Evolutionary conservation across 2,329 filamentous ascomycete species (phyloP).

Genomic region (Capronia americana): DNA sequence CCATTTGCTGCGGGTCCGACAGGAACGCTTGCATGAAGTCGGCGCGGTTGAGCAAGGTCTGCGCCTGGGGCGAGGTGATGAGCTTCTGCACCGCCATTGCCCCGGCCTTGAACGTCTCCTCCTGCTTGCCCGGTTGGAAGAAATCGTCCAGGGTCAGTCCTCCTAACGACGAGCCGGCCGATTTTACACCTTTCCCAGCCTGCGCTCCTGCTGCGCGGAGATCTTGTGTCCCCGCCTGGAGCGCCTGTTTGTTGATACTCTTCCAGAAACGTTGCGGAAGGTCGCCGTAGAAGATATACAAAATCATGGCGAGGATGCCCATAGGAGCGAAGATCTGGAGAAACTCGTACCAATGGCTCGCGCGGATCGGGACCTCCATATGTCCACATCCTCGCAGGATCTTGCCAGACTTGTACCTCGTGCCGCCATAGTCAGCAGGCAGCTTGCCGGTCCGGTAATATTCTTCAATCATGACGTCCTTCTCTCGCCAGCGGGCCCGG

Average conservation of each 20-base stretch:
- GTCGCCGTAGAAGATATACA: conserved; percentile 44
- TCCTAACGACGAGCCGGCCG: conserved; percentile 19
- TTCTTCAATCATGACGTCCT: conserved; percentile 80
- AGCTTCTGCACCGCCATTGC: conserved; percentile 33
- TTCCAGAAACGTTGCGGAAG: conserved; percentile 41
- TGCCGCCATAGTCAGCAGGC: conserved; percentile 66
- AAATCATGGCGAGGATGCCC: conserved; percentile 43
- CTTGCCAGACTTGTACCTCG: conserved; percentile 52
- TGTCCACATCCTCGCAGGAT: conserved; percentile 41
- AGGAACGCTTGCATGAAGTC: conserved; percentile 38
- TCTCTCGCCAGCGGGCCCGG: conserved; percentile 80
- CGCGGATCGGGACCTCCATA: conserved; percentile 44
- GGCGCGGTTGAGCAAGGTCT: conserved; percentile 34
- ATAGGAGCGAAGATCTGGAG: conserved; percentile 45
- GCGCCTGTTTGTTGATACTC: conserved; percentile 38
- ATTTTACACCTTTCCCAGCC: conserved; percentile 29
- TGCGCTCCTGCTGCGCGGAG: conserved; percentile 30
- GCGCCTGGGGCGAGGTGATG: conserved; percentile 33
- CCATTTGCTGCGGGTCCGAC: conserved; percentile 37
- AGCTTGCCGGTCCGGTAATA: conserved; percentile 75
- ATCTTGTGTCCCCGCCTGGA: conserved; percentile 34
- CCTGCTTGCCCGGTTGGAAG: conserved; percentile 37
- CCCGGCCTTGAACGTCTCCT: conserved; percentile 36
- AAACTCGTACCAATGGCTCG: conserved; percentile 45
- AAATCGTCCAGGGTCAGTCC: conserved; percentile 36